Base-by-base conservation (phyloP, 306 rosid species). In the Clitoria ternatea region DNA sequence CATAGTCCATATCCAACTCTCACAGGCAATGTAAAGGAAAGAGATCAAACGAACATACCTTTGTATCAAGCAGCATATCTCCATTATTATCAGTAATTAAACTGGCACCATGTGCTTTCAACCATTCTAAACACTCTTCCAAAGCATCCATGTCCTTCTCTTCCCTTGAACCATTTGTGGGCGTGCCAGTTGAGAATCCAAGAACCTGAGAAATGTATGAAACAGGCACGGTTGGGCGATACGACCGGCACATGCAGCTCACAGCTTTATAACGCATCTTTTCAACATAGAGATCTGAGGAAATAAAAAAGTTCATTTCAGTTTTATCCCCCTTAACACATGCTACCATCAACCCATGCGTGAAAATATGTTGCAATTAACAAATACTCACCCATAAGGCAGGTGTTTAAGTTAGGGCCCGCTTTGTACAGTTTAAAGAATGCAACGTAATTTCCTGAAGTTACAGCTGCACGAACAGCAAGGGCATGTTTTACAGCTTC, bases 181-280 rank as follows among this genome's bases (percentile, higher is more conserved):
- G 63, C 43, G 70, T 22, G 7, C 44, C 33, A 36, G 65, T 47
- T 66, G 85, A 71, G 69, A 95, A 95, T 61, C 99, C 96, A 77
- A 95, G 87, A 76, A 95, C 85, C 78, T 82, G 96, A 79, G 91
- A 86, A 33, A 95, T 22, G 42, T 89, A 95, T 37, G 96, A 74
- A 80, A 95, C 91, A 17, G 92, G 91, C 65, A 91, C 61, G 2
- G 90, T 83, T 13, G 99, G 99, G 22, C 99, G 99, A 85, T 91
- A 91, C 1, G 99, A 89, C 75, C 96, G 92, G 77, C 92, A 89
- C 84, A 95, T 95, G 89, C 97, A 91, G 70, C 43, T 95, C 76
- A 89, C 87, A 5, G 97, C 97, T 78, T 86, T 91, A 59, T 83
- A 94, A 30, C 99, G 90, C 92, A 94, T 94, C 91, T 91, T 89